Conservation (phyloP, 192 early-diverging fungal genomes). For the Entomortierella beljakovae region DNA sequence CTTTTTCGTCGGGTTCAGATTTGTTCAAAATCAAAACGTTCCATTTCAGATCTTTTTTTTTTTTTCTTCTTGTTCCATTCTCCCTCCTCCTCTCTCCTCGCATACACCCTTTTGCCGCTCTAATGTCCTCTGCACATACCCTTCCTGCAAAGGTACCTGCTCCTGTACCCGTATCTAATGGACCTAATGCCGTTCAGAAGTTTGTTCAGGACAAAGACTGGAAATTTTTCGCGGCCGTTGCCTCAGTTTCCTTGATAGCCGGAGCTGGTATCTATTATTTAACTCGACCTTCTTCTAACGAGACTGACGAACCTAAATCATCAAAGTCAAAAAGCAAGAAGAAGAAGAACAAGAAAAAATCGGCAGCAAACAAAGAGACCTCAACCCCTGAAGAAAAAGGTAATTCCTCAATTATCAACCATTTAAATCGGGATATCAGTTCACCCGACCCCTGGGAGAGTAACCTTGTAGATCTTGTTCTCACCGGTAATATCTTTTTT, state of each 20-base stretch:
- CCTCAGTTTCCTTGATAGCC: conserved; percentile 67
- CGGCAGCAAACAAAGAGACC: conserved; percentile 32
- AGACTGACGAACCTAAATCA: conserved; percentile 55
- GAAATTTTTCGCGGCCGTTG: conserved; percentile 77
- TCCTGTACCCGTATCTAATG: conserved; percentile 34
- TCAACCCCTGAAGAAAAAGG: conserved; percentile 31
- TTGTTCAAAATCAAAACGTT: not conserved
- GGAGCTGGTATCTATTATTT: conserved; percentile 77
- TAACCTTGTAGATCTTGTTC: not conserved
- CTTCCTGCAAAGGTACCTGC: conserved; percentile 40
- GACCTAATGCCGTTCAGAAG: conserved; percentile 54
- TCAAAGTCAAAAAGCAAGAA: conserved; percentile 57
- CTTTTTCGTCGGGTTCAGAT: conserved; percentile 4
- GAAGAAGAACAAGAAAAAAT: conserved; percentile 54
- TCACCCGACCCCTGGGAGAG: not conserved
- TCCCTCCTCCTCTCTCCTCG: not conserved
- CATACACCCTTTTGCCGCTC: too few species aligned
- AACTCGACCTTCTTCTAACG: conserved; percentile 47
- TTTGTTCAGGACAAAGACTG: conserved; percentile 71
- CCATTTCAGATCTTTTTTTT: conserved; percentile 7
- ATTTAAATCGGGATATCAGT: not conserved
- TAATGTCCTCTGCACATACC: conserved; percentile 31
- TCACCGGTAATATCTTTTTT: not conserved
- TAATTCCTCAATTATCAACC: not conserved
- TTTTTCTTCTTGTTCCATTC: conserved; percentile 12